Percentiles rank a stretch among this genome's conserved stretches.
Evolutionary conservation across 164 flowering plant species (phyloP).

Genomic region (Liquidambar formosana): DNA sequence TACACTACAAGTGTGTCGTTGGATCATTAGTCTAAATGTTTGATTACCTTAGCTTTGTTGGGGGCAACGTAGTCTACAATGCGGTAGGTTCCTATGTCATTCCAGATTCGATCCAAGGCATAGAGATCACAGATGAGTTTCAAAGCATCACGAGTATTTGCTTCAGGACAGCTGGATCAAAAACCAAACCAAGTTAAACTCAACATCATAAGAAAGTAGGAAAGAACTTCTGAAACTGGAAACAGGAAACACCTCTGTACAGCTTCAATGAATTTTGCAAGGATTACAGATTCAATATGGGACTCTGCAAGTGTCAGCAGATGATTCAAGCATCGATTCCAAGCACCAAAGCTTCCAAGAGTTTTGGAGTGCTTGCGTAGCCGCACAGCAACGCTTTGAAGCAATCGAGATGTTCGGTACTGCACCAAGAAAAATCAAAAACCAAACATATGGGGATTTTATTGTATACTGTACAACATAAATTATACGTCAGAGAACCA

Average conservation of each 20-base stretch:
- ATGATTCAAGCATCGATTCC: conserved; percentile 98
- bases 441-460: neutral
- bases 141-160: conserved; percentile 56
- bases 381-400: conserved; percentile 82
- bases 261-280: conserved; percentile 84
- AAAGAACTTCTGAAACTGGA: neutral
- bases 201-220: neutral
- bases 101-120: conserved; percentile 93
- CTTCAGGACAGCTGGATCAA: conserved; percentile 74
- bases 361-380: conserved; percentile 77
- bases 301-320: conserved; percentile 93
- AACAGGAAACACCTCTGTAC: conserved; percentile 58
- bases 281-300: conserved; percentile 89
- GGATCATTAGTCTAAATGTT: neutral
- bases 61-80: conserved; percentile 97
- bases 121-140: conserved; percentile 94
- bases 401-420: conserved; percentile 94
- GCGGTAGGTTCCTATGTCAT: conserved; percentile 94
- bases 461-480: neutral
- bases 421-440: conserved; percentile 31
- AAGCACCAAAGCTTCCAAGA: conserved; percentile 93
- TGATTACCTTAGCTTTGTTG: conserved; percentile 91
- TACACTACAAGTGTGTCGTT: neutral
- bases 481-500: neutral
- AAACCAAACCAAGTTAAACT: conserved; percentile 8